Evolutionary conservation across 2,329 filamentous ascomycete species (phyloP).

Genomic region (Talaromyces piceae): DNA sequence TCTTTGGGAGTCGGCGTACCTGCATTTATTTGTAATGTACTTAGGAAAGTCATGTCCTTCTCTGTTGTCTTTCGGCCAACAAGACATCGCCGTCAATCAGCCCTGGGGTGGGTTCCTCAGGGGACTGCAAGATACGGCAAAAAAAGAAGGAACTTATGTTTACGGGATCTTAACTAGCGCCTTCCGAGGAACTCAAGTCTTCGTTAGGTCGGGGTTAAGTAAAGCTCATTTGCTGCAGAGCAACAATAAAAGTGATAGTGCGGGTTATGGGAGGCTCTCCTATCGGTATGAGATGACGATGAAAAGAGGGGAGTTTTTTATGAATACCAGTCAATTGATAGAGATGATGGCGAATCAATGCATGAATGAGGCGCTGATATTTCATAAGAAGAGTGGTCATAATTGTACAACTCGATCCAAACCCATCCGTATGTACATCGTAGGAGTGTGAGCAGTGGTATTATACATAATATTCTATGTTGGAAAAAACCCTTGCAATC

Average conservation of each 20-base stretch:
- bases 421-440: not conserved
- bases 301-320: not conserved
- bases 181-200: not conserved
- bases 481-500: not conserved
- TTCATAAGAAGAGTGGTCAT: not conserved
- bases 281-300: not conserved
- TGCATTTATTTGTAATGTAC: constrained; percentile 6
- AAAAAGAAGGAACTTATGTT: not conserved
- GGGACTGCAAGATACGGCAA: not conserved
- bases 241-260: not conserved
- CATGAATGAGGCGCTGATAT: not conserved
- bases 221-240: not conserved
- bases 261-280: not conserved
- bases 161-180: not conserved
- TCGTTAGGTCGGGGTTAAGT: not conserved
- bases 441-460: not conserved
- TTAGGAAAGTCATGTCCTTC: constrained; percentile 2
- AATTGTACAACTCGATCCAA: not conserved
- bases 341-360: not conserved
- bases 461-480: not conserved
- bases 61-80: not conserved
- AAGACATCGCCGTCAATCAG: not conserved
- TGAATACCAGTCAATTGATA: not conserved
- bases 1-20: constrained; percentile 12
- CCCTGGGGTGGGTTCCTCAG: not conserved